A percentile compares a stretch with the other conserved stretches of the same genome.
phyloP scores from a whole-genome alignment of 768 basidiomycete species.

The Pleurotus sapidus region DNA sequence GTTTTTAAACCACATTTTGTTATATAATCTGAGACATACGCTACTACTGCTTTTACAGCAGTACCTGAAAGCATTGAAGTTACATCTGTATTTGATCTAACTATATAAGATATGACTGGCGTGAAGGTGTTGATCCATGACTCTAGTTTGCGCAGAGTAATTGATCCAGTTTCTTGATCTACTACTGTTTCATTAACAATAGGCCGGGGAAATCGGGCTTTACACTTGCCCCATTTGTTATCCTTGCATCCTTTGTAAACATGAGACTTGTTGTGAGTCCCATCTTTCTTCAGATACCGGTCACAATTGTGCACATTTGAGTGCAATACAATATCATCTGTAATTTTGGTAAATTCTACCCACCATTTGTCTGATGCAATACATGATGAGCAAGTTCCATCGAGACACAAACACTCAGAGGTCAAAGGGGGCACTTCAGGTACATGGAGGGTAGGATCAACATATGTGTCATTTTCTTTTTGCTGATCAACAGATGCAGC shows the following conservation, averaged over 20 bases:
- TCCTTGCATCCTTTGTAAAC: conserved; percentile 19
- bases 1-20: neutral
- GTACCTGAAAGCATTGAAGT: conserved; percentile 31
- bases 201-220: conserved; percentile 28
- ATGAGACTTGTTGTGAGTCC: neutral
- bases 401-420: neutral
- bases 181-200: conserved; percentile 1
- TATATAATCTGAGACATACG: conserved; percentile 33
- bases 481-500: neutral
- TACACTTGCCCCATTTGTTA: conserved; percentile 26
- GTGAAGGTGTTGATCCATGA: conserved; percentile 8
- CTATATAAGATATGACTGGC: conserved; percentile 9
- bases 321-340: neutral
- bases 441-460: neutral
- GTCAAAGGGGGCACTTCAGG: neutral
- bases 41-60: conserved; percentile 26
- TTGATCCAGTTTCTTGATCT: neutral
- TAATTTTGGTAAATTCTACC: neutral
- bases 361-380: neutral
- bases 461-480: neutral
- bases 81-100: conserved; percentile 34
- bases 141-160: neutral
- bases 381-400: neutral
- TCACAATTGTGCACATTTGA: conserved; percentile 7
- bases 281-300: conserved; percentile 1